Conservation (phyloP, 352 stramenopile species). For the Pythium oligandrum region DNA sequence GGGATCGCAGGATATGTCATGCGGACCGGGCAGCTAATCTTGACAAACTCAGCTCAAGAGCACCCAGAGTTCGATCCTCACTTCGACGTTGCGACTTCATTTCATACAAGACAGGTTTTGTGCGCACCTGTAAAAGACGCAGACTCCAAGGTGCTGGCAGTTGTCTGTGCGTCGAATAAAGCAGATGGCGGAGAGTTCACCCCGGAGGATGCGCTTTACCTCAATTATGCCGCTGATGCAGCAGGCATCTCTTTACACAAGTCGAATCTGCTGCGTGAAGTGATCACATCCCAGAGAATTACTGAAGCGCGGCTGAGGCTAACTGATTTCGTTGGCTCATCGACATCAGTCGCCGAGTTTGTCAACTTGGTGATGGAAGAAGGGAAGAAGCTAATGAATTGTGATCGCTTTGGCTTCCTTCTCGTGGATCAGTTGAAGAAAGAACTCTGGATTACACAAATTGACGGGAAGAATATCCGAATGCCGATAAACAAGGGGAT, state of each 20-base stretch:
- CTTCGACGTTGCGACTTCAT: slow-evolving; percentile 24
- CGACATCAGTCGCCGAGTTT: slow-evolving; percentile 46
- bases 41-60: slow-evolving; percentile 25
- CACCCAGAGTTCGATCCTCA: slow-evolving; percentile 25
- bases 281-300: slow-evolving; percentile 26
- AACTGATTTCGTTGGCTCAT: slow-evolving; percentile 34
- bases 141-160: slow-evolving; percentile 25
- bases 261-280: slow-evolving; percentile 29
- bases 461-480: slow-evolving; percentile 44
- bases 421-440: slow-evolving; percentile 65
- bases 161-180: slow-evolving; percentile 34
- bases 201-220: slow-evolving; percentile 28
- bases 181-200: slow-evolving; percentile 25
- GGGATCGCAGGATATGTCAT: slow-evolving; percentile 26
- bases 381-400: slow-evolving; percentile 49
- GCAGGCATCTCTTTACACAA: slow-evolving; percentile 37
- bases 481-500: slow-evolving; percentile 66
- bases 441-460: slow-evolving; percentile 62
- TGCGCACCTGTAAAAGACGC: slow-evolving; percentile 33
- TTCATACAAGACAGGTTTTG: slow-evolving; percentile 22
- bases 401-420: slow-evolving; percentile 59
- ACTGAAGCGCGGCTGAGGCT: slow-evolving; percentile 21
- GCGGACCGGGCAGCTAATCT: slow-evolving; percentile 26
- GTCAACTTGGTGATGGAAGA: slow-evolving; percentile 52
- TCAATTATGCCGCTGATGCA: slow-evolving; percentile 31